Percentiles rank a stretch among this genome's conserved stretches.
Evolutionary conservation across 495 filamentous ascomycete genomes (phyloP).

Genomic region (Pseudoneurospora amorphoporcata): DNA sequence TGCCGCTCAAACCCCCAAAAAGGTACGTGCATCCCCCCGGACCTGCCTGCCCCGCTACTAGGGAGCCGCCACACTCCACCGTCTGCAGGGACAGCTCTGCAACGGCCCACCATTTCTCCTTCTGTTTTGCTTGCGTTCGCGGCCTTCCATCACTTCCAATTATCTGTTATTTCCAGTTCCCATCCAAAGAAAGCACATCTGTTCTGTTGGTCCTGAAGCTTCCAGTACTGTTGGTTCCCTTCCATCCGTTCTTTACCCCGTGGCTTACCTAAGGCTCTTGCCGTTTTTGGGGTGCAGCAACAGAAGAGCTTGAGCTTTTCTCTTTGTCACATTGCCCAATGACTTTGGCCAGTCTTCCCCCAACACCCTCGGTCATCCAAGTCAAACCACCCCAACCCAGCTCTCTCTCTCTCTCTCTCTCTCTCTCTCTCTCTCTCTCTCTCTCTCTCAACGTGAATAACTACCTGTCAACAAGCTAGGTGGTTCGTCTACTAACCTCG

Average conservation of each 20-base stretch:
- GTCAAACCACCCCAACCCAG: not conserved
- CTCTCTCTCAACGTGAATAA: not conserved
- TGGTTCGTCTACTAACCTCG: not conserved
- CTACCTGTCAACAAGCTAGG: not conserved
- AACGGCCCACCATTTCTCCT: constrained; percentile 17
- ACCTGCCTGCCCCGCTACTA: constrained; percentile 11
- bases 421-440: not conserved
- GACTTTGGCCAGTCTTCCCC: not conserved
- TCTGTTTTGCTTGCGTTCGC: constrained; percentile 4
- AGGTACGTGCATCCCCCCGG: constrained; percentile 23
- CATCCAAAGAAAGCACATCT: not conserved
- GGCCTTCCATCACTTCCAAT: constrained; percentile 4
- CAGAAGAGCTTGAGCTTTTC: not conserved
- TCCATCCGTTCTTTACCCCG: not conserved
- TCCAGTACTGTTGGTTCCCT: not conserved
- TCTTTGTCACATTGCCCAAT: not conserved
- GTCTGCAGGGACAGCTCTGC: constrained; percentile 5
- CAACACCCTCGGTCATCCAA: not conserved
- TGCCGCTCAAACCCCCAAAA: constrained; percentile 1
- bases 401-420: not conserved
- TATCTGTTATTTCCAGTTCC: not conserved
- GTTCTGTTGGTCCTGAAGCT: not conserved
- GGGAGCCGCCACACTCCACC: constrained; percentile 1
- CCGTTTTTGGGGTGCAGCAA: not conserved
- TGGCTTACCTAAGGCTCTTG: not conserved